phyloP scores from a whole-genome alignment of 75 land plant genomes.

The Chamaecyparis obtusa region DNA sequence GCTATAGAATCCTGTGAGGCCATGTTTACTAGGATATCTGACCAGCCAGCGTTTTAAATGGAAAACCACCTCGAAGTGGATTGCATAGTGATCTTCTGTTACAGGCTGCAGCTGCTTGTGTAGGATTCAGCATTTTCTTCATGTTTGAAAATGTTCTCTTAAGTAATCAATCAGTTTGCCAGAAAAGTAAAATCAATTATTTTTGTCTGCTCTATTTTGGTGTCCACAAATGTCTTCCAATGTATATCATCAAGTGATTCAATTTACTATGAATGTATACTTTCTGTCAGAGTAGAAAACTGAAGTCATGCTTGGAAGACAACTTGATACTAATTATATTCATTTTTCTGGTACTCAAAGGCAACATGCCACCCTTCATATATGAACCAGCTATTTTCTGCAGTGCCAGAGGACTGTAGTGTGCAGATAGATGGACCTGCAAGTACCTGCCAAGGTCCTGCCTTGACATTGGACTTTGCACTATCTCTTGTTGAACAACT shows the following conservation, averaged over 20 bases:
- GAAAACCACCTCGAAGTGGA: neutral
- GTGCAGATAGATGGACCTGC: constrained; percentile 68
- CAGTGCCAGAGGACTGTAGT: constrained; percentile 55
- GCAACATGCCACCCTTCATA: constrained; percentile 83
- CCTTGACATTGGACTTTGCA: constrained; percentile 73
- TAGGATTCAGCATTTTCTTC: neutral
- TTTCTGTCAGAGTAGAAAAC: neutral
- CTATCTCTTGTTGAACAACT: constrained; percentile 71
- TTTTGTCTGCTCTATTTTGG: neutral
- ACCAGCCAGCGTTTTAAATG: neutral
- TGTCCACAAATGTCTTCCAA: neutral
- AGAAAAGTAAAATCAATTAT: neutral
- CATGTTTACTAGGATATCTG: too few species aligned
- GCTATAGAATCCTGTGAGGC: too few species aligned
- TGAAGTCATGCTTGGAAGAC: neutral
- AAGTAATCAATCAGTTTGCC: neutral
- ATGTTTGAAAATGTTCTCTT: neutral
- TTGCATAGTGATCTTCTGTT: neutral
- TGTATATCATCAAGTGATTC: neutral
- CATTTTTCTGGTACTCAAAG: constrained; percentile 33
- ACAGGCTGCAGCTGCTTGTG: too few species aligned
- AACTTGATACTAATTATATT: neutral
- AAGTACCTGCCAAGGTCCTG: constrained; percentile 86
- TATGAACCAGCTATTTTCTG: constrained; percentile 59
- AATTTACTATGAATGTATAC: neutral